Conservation (phyloP, 129 eudicot genomes). For the Solidago caesia region DNA sequence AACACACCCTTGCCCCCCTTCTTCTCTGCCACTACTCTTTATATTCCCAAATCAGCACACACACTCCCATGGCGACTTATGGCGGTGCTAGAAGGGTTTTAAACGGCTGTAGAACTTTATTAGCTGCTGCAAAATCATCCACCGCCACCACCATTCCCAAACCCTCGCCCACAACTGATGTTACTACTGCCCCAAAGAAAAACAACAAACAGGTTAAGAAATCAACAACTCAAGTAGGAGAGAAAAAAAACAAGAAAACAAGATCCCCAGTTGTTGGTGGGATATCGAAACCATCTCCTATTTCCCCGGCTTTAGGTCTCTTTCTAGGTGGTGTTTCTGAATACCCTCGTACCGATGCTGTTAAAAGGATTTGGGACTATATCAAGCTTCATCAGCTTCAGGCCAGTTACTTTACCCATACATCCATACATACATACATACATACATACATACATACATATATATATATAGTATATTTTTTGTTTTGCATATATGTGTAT, state of each 20-base stretch:
- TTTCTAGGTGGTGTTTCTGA: slow-evolving; percentile 43
- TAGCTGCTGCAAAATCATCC: slow-evolving; percentile 36
- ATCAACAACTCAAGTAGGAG: slow-evolving; percentile 15
- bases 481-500: not conserved
- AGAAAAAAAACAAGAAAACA: not conserved
- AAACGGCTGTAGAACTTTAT: slow-evolving; percentile 30
- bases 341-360: slow-evolving; percentile 35
- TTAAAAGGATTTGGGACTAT: slow-evolving; percentile 41
- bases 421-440: not conserved
- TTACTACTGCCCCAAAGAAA: slow-evolving; percentile 17
- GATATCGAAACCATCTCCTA: slow-evolving; percentile 30
- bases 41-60: slow-evolving; percentile 1
- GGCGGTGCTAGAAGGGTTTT: slow-evolving; percentile 31
- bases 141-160: slow-evolving; percentile 11
- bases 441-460: not conserved
- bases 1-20: too few relatives aligned
- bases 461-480: not conserved
- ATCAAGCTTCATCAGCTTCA: slow-evolving; percentile 40
- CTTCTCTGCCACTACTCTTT: too few relatives aligned
- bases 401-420: slow-evolving; percentile 14
- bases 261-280: slow-evolving; percentile 13
- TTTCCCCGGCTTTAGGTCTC: slow-evolving; percentile 38
- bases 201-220: slow-evolving; percentile 25
- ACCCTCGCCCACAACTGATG: not conserved
- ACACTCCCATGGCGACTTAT: slow-evolving; percentile 29